Evolutionary conservation across 2,329 filamentous ascomycete species (phyloP).

Genomic region (Bertia moriformis): DNA sequence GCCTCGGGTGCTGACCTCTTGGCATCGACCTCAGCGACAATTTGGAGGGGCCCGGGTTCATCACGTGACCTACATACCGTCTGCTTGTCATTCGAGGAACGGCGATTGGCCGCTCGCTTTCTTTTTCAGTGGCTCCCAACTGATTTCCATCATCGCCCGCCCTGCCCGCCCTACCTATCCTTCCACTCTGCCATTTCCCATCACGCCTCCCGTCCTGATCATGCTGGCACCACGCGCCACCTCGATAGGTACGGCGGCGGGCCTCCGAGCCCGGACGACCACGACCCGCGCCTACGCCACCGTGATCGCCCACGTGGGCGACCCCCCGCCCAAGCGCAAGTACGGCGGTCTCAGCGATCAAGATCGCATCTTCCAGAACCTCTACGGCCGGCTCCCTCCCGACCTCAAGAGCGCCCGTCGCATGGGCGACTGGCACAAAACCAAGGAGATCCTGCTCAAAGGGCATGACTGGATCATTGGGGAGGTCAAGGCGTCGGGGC

Average conservation of each 20-base stretch:
- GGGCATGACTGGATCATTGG: conserved; percentile 98
- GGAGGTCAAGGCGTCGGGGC: conserved; percentile 90
- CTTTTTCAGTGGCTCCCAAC: too few relatives aligned
- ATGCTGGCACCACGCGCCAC: conserved; percentile 7
- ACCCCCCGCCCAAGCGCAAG: conserved; percentile 49
- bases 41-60: too few relatives aligned
- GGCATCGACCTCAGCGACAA: too few relatives aligned
- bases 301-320: conserved; percentile 60
- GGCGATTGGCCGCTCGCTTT: too few relatives aligned
- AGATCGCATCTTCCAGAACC: conserved; percentile 97
- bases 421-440: conserved; percentile 99
- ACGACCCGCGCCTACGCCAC: conserved; percentile 65
- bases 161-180: too few relatives aligned
- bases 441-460: conserved; percentile 94
- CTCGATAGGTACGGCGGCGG: conserved; percentile 10
- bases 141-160: too few relatives aligned
- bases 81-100: too few relatives aligned
- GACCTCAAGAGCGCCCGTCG: conserved; percentile 91
- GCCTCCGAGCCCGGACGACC: conserved; percentile 29
- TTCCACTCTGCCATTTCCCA: too few relatives aligned
- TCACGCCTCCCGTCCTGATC: neutral
- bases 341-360: conserved; percentile 88
- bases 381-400: conserved; percentile 83
- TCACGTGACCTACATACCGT: too few relatives aligned
- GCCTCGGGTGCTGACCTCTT: too few relatives aligned